A percentile compares a stretch with the other conserved stretches of the same genome.
Evolutionary conservation across 1,284 basidiomycete genomes (phyloP).

Genomic region (Sphaerobolus stellatus): DNA sequence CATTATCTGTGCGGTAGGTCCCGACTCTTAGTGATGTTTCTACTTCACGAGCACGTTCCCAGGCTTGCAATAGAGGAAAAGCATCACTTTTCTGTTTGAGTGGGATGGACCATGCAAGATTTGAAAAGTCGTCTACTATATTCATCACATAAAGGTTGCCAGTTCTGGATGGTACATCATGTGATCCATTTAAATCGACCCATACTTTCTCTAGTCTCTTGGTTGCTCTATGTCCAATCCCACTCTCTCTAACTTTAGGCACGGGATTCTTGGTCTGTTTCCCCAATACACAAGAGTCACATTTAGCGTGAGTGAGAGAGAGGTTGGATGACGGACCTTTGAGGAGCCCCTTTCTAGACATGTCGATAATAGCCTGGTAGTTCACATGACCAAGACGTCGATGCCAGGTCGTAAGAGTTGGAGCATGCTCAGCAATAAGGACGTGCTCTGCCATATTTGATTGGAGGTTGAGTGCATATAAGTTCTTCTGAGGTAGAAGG

Average conservation of each 20-base stretch:
- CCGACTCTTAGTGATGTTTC: constrained; percentile 22
- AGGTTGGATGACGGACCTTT: constrained; percentile 15
- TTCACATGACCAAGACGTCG: constrained; percentile 13
- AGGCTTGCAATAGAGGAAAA: constrained; percentile 21
- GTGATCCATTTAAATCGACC: constrained; percentile 14
- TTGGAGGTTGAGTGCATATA: background rate
- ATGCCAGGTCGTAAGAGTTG: constrained; percentile 11
- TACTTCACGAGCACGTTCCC: constrained; percentile 21
- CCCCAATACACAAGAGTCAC: constrained; percentile 14
- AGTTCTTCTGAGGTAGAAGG: background rate
- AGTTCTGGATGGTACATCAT: constrained; percentile 2
- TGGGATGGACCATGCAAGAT: constrained; percentile 1
- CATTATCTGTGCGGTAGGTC: constrained; percentile 27
- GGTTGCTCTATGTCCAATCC: constrained; percentile 5
- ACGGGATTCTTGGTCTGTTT: constrained; percentile 13
- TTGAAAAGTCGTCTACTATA: constrained; percentile 12
- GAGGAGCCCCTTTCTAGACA: background rate
- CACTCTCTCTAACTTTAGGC: constrained; percentile 11
- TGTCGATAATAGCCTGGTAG: constrained; percentile 9
- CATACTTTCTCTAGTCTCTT: constrained; percentile 4
- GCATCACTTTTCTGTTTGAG: constrained; percentile 27
- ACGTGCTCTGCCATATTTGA: background rate
- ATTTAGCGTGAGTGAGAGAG: constrained; percentile 12
- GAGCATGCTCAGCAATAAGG: background rate
- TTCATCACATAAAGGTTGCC: constrained; percentile 13